Evolutionary conservation across 2,329 filamentous ascomycete genomes (phyloP), one percentile per base, ranked within the genome.

Genomic region (Chrysosporium queenslandicum): DNA sequence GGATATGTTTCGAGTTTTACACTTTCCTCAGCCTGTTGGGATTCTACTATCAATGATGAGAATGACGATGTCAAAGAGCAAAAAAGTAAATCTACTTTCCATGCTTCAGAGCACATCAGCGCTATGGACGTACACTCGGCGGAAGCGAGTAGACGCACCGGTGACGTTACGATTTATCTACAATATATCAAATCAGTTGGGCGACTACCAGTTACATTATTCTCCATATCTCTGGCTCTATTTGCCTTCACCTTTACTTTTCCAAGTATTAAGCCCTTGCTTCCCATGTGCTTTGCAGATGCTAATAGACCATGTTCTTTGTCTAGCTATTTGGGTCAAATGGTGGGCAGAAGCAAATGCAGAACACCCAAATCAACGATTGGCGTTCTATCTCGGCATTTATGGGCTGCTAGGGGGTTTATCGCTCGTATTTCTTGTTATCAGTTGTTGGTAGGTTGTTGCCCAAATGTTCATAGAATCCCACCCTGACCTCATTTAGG

Each of bases 1-100:
- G 49, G 55, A 25, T 63, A 63, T 52, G 42, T 60, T 25, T 58
- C 58, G 32, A 60, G 58, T 52, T 58, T 63, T 58, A 59, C 29
- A 30, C 29, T 30, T 30, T 5, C 29, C 29, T 11, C 29, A 30
- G 29, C 11, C 29, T 30, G 6, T 30, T 5, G 11, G 5, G 29
- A 30, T 30, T 30, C 5, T 30, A 11, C 29, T 30, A 30, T 30
- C 29, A 30, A 30, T 11, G 29, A 30, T 11, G 11, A 30, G 29
- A 30, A 30, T 11, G 11, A 30, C 29, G 29, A 30, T 30, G 29
- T 30, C 29, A 30, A 30, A 30, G 29, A 30, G 11, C 29, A 30
- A 6, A 11, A 5, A 30, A 11, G 5, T 5, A 11, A n/a, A n/a
- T n/a, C 29, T 11, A 11, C 29, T 30, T 30, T 30, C 11, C 29